Evolutionary conservation across 495 filamentous ascomycete genomes (phyloP), one percentile per base, ranked within the genome.

Genomic region (Xylaria telfairii): DNA sequence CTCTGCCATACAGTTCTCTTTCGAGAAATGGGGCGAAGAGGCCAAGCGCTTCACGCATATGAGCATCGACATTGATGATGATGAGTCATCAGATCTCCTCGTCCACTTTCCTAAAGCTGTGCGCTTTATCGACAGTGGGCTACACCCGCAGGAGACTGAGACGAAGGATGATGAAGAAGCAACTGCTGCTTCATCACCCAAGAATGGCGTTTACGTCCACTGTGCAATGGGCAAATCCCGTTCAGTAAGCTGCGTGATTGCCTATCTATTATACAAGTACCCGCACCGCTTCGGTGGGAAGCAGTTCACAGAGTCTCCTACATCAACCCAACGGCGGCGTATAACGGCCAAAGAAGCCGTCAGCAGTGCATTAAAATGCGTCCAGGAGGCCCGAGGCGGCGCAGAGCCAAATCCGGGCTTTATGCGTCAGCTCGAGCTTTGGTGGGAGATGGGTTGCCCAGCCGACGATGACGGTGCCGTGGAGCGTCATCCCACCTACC

Each of bases 171-270:
- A 65, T 34, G 62, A n/a, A 9, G 24, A 1, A 12, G 28, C 30
- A 21, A 41, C 32, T 12, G 8, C n/a, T 49, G 42, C 91, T 93
- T 32, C 84, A 92, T 75, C 34, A 37, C 3, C 75, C 61, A 69
- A 60, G 30, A 65, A 30, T 32, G 82, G 77, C 26, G 81, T 86
- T 54, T 81, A 82, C 51, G 84, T 84, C 69, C 80, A 82, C 81
- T 98, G 96, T 87, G 95, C 93, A 39, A 97, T 97, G 93, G 96
- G 96, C 41, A 95, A 95, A 82, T 97, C 94, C 63, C 92, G 96
- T 61, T 98, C 95, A 28, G 91, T 94, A 71, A 90, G 94, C 54
- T 85, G 94, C 72, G 86, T 94, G 71, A 86, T 96, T 65, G 94
- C 96, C 75, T 97, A 93, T 81, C 83, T 98, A 64, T 91, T 97